A percentile compares a stretch with the other conserved stretches of the same genome.
phyloP scores from a whole-genome alignment of 768 basidiomycete species.

The Polyporus arcularius region DNA sequence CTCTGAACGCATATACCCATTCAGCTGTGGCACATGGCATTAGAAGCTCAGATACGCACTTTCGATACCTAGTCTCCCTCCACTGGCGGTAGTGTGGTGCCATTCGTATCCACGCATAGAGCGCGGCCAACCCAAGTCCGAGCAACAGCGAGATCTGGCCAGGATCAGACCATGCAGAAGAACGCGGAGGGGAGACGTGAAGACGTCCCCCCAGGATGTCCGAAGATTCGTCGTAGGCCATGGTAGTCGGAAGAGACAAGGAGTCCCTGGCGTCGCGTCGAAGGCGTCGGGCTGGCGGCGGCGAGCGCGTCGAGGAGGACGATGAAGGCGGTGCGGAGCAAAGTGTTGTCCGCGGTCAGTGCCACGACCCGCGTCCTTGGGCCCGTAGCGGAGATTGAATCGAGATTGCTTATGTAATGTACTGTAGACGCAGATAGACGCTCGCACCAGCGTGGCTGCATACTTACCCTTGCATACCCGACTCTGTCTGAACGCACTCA shows the following conservation, averaged over 20 bases:
- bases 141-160: slow-evolving; percentile 17
- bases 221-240: slow-evolving; percentile 61
- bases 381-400: slow-evolving; percentile 16
- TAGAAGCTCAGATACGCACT: slow-evolving; percentile 46
- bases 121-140: slow-evolving; percentile 10
- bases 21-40: slow-evolving; percentile 3
- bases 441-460: too few relatives aligned
- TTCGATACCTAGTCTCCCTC: slow-evolving; percentile 63
- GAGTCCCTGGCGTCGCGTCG: slow-evolving; percentile 22
- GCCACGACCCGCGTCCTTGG: slow-evolving; percentile 8
- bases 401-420: not conserved
- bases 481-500: too few relatives aligned
- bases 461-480: too few relatives aligned
- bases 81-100: slow-evolving; percentile 50
- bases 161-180: slow-evolving; percentile 33
- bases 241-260: slow-evolving; percentile 35
- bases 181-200: slow-evolving; percentile 36
- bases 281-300: slow-evolving; percentile 7
- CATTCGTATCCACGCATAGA: slow-evolving; percentile 20
- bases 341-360: slow-evolving; percentile 10
- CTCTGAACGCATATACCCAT: slow-evolving; percentile 38
- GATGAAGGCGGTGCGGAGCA: slow-evolving; percentile 6
- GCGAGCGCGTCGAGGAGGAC: not conserved
- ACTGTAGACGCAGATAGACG: not conserved
- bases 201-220: slow-evolving; percentile 69